Percentiles rank a stretch among this genome's conserved stretches.
These are phyloP conservation scores for Pseudozyma thailandica DNA, from an alignment of 1,284 basidiomycete genomes.

Conservation along the genomic window DNA sequence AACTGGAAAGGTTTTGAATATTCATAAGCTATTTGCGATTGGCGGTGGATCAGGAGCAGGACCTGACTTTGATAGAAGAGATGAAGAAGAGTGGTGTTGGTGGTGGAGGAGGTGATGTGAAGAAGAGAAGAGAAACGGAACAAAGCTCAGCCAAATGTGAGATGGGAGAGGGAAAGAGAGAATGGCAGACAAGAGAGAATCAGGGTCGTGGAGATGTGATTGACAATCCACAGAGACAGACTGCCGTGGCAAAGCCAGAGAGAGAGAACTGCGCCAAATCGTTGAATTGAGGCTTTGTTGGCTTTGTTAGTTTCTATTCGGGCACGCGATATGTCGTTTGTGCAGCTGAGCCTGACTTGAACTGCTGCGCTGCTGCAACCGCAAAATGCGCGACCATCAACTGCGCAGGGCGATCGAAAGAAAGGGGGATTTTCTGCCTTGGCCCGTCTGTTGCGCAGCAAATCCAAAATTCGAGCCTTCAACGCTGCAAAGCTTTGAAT, in stretches of 20 bases:
- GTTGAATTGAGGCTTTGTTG: no score
- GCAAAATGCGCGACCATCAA: conserved; percentile 26
- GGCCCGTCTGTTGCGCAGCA: neutral
- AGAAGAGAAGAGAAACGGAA: neutral
- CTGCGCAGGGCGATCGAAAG: conserved; percentile 27
- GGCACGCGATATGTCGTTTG: conserved; percentile 4
- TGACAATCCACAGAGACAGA: neutral
- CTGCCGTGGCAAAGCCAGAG: no score
- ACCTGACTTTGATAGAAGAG: conserved; percentile 26
- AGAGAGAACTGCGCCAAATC: no score
- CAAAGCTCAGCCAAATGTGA: no score
- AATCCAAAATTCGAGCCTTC: neutral
- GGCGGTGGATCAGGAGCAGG: conserved; percentile 52
- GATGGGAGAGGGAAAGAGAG: no score
- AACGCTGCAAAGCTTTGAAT: neutral
- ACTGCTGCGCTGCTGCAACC: conserved; percentile 1
- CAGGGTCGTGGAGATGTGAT: conserved; percentile 1
- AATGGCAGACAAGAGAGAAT: conserved; percentile 1
- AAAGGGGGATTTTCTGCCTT: conserved; percentile 3
- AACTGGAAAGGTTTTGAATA: conserved; percentile 68
- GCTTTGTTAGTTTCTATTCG: neutral
- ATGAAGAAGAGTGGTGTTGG: conserved; percentile 1
- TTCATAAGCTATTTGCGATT: conserved; percentile 63
- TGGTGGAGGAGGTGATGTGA: no score
- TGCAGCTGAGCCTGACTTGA: neutral